Conservation (phyloP, 2,329 filamentous ascomycete genomes). For the Fusarium hainanense region DNA sequence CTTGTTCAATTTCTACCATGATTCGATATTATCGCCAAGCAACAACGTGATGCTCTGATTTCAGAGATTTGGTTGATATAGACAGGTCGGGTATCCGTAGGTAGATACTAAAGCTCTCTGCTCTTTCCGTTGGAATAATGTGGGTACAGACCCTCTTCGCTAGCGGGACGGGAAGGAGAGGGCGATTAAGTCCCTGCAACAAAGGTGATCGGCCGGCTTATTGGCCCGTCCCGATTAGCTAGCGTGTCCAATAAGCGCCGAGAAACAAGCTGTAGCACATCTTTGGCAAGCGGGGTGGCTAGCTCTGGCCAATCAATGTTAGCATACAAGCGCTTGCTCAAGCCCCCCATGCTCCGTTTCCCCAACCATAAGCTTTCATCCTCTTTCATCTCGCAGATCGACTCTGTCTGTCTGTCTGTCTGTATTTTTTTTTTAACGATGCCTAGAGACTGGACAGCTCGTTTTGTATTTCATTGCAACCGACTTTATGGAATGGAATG, state of each 20-base stretch:
- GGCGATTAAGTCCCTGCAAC: conserved; percentile 52
- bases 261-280: conserved; percentile 47
- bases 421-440: neutral
- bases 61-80: conserved; percentile 23
- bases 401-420: neutral
- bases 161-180: conserved; percentile 45
- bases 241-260: conserved; percentile 52
- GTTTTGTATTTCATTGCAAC: neutral
- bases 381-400: conserved; percentile 29
- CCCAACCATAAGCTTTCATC: conserved; percentile 50
- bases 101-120: conserved; percentile 7
- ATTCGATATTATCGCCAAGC: conserved; percentile 13
- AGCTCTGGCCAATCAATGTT: conserved; percentile 18
- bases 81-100: conserved; percentile 1
- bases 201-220: conserved; percentile 50
- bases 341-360: conserved; percentile 39
- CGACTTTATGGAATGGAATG: neutral
- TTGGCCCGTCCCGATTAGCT: conserved; percentile 47
- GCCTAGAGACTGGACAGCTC: neutral
- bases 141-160: conserved; percentile 31
- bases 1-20: conserved; percentile 17
- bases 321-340: conserved; percentile 29
- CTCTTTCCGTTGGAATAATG: conserved; percentile 25
- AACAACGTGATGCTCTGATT: conserved; percentile 11
- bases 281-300: conserved; percentile 25